Conservation (phyloP, 371 early-diverging fungal genomes). For the Phascolomyces articulosus region DNA sequence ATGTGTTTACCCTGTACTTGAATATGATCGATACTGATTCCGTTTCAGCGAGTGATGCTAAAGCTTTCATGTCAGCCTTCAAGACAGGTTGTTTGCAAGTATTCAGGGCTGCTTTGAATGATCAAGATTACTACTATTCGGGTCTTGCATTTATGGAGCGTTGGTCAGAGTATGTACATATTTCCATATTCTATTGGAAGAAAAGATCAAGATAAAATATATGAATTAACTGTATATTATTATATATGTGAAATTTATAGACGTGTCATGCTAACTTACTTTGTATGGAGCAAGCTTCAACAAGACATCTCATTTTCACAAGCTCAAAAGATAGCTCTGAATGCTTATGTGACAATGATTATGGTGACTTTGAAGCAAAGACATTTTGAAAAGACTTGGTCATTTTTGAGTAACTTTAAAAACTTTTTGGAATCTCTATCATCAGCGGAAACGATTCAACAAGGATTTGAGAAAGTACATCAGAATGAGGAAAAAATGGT, state of each 20-base stretch:
- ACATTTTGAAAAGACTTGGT: conserved; percentile 51
- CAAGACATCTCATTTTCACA: conserved; percentile 9
- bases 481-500: conserved; percentile 41
- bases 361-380: conserved; percentile 52
- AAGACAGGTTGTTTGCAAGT: conserved; percentile 44
- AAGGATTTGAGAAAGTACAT: conserved; percentile 13
- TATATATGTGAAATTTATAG: conserved; percentile 17
- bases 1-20: conserved; percentile 53
- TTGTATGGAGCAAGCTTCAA: conserved; percentile 32
- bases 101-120: conserved; percentile 32
- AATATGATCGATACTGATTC: conserved; percentile 30
- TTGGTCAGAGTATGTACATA: conserved; percentile 40
- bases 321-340: conserved; percentile 48
- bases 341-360: conserved; percentile 51
- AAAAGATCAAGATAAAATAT: not conserved
- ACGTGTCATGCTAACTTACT: conserved; percentile 36
- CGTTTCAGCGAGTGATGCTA: conserved; percentile 17
- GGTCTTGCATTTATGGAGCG: conserved; percentile 41
- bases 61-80: conserved; percentile 37
- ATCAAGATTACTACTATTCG: conserved; percentile 33
- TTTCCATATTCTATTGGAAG: not conserved
- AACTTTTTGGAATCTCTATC: conserved; percentile 44
- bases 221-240: not conserved
- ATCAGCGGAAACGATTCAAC: not conserved
- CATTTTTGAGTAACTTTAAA: conserved; percentile 45